These are phyloP conservation scores for Articulospora tetracladia DNA, from an alignment of 495 filamentous ascomycete genomes.

Conservation along the genomic window DNA sequence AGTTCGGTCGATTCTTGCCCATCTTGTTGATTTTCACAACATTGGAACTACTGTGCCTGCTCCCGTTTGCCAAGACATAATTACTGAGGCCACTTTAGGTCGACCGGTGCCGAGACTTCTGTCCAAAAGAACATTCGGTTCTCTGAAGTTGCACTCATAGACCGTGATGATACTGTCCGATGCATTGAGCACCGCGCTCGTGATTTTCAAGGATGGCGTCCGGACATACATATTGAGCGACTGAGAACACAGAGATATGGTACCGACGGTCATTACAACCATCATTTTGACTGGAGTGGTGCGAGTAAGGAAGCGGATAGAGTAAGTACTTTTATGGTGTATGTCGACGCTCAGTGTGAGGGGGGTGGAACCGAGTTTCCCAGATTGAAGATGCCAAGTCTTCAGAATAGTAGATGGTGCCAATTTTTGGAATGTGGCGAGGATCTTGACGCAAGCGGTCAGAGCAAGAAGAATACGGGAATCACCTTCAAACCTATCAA, in stretches of 20 bases:
- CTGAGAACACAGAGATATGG: constrained; percentile 61
- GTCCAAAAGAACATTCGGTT: constrained; percentile 46
- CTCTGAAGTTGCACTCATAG: constrained; percentile 55
- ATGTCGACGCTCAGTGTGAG: constrained; percentile 51
- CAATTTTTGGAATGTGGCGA: constrained; percentile 31
- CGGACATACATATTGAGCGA: constrained; percentile 55
- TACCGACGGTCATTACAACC: constrained; percentile 49
- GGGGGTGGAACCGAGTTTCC: constrained; percentile 63
- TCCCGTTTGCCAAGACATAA: too few species aligned
- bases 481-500: constrained; percentile 39
- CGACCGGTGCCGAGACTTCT: constrained; percentile 39
- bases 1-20: not conserved
- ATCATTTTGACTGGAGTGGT: constrained; percentile 58
- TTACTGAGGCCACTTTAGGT: constrained; percentile 13
- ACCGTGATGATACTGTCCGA: constrained; percentile 48
- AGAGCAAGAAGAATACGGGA: constrained; percentile 14
- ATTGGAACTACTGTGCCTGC: too few species aligned
- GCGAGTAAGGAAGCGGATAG: constrained; percentile 39
- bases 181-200: constrained; percentile 58
- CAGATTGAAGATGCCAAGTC: constrained; percentile 21
- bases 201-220: constrained; percentile 57
- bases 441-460: not conserved
- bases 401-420: constrained; percentile 27
- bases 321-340: constrained; percentile 60
- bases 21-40: not conserved